A percentile compares a stretch with the other conserved stretches of the same genome.
Conservation (phyloP, 176 grass and related monocot genomes). For the Chloris gayana region DNA sequence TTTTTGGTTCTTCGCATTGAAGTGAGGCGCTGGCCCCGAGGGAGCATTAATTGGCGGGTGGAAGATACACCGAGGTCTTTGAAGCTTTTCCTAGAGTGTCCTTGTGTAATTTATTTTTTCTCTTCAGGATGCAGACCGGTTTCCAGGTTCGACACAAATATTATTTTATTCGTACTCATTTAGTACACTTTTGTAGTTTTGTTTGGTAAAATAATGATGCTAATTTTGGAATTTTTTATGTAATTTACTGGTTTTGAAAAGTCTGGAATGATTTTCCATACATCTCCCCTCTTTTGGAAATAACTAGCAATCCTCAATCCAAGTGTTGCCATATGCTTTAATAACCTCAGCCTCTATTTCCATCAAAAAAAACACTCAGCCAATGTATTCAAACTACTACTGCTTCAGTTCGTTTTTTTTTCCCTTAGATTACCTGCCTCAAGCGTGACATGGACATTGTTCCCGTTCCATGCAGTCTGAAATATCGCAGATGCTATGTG, state of each 20-base stretch:
- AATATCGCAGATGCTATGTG: neutral
- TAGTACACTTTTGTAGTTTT: neutral
- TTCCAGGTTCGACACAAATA: neutral
- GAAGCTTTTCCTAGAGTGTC: conserved; percentile 34
- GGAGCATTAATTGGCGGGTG: conserved; percentile 62
- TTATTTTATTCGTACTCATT: neutral
- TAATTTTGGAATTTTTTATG: neutral
- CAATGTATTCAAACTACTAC: neutral
- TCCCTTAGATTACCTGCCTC: no score
- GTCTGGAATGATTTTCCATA: neutral
- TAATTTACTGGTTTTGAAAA: neutral
- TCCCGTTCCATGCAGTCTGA: neutral
- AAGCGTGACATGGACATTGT: neutral
- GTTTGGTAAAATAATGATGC: neutral
- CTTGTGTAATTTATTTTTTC: neutral
- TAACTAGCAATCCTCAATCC: neutral
- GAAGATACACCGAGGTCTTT: conserved; percentile 40
- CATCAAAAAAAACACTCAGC: no score
- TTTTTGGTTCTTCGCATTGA: conserved; percentile 54
- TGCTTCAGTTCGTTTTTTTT: neutral
- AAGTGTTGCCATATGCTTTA: neutral
- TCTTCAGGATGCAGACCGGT: neutral
- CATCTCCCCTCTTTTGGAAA: neutral
- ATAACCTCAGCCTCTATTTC: no score
- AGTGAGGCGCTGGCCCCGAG: conserved; percentile 54